These are phyloP conservation scores for Limonium bicolor DNA, from an alignment of 148 eudicot genomes.

Conservation along the genomic window DNA sequence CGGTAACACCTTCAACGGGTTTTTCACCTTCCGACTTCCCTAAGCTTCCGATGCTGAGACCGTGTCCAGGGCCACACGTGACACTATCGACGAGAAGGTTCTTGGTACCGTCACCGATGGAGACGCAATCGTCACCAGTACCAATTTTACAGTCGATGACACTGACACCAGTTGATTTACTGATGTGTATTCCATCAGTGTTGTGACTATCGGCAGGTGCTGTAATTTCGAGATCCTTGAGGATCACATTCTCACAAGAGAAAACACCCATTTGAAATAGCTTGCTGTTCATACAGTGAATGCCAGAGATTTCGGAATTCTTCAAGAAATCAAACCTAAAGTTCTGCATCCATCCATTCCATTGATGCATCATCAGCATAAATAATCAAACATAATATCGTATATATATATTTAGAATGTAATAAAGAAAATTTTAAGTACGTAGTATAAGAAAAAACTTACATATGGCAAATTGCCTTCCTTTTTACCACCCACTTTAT, in stretches of 20 bases:
- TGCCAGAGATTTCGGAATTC: conserved; percentile 19
- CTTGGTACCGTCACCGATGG: conserved; percentile 25
- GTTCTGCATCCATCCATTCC: conserved; percentile 35
- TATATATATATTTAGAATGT: too few relatives aligned
- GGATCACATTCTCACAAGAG: conserved; percentile 8
- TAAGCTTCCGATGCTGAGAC: conserved; percentile 31
- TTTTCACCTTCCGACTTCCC: conserved; percentile 21
- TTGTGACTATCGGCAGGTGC: conserved; percentile 39
- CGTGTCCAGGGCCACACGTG: conserved; percentile 43
- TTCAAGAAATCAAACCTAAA: conserved; percentile 17
- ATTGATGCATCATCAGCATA: too few relatives aligned
- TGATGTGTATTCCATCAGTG: conserved; percentile 42
- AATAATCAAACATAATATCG: too few relatives aligned
- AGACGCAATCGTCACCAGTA: conserved; percentile 43
- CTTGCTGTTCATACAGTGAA: conserved; percentile 33
- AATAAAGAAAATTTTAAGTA: background rate
- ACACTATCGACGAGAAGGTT: conserved; percentile 17
- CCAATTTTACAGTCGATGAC: conserved; percentile 15
- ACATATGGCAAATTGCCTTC: too few relatives aligned
- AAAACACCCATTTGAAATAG: conserved; percentile 32
- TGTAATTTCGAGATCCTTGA: conserved; percentile 19
- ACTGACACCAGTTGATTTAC: conserved; percentile 10
- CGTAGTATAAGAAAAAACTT: background rate
- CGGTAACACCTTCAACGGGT: conserved; percentile 14
- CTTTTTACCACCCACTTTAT: background rate